These are phyloP conservation scores for Colletotrichum sansevieriae DNA, from an alignment of 2,329 filamentous ascomycete species.

Conservation along the genomic window DNA sequence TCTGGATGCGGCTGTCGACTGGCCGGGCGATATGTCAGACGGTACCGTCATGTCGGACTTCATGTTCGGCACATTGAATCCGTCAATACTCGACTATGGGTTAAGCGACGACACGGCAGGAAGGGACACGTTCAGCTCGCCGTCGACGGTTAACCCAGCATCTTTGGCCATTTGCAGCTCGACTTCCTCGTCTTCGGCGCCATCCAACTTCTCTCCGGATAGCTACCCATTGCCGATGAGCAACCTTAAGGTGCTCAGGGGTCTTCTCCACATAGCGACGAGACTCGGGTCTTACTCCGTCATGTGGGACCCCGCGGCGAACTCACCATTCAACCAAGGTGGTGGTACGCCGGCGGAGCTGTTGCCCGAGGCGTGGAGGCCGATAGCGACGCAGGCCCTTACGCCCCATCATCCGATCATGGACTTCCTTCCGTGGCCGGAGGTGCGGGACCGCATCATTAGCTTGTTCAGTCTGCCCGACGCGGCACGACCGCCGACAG, in stretches of 20 bases:
- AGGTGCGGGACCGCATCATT: conserved; percentile 65
- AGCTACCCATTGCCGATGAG: conserved; percentile 62
- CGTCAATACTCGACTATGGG: background rate
- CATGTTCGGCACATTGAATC: conserved; percentile 5
- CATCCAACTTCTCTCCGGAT: conserved; percentile 53
- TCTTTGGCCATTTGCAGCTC: conserved; percentile 12
- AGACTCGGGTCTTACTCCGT: conserved; percentile 57
- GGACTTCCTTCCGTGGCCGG: conserved; percentile 71
- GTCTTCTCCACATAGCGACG: conserved; percentile 59
- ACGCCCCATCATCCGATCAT: conserved; percentile 69
- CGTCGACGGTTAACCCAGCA: conserved; percentile 38
- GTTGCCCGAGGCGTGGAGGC: conserved; percentile 62
- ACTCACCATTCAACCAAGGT: conserved; percentile 60
- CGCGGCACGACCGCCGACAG: conserved; percentile 60
- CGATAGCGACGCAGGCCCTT: conserved; percentile 62
- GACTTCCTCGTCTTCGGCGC: conserved; percentile 38
- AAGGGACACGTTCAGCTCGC: conserved; percentile 1
- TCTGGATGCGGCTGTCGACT: conserved; percentile 20
- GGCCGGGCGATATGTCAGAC: conserved; percentile 23
- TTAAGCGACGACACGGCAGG: background rate
- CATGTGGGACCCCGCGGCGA: conserved; percentile 61
- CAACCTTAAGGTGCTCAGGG: conserved; percentile 63
- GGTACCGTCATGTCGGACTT: conserved; percentile 12
- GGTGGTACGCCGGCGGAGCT: conserved; percentile 49
- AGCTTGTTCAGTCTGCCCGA: conserved; percentile 63